Evolutionary conservation across 106 monocot species (phyloP).

Genomic region (Allium sativum): DNA sequence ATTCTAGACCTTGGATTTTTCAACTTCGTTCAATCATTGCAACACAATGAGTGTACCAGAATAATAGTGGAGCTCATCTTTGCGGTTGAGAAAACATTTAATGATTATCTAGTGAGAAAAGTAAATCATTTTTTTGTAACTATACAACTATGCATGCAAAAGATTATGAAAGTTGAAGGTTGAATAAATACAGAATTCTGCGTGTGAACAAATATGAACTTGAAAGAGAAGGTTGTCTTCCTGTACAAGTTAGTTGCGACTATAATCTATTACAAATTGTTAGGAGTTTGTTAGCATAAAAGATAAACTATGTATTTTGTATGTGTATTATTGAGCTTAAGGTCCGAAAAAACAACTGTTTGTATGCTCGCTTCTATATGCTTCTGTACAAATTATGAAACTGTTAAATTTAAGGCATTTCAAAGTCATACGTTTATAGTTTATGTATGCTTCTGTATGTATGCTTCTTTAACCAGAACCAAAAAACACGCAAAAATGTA

Average conservation of each 20-base stretch:
- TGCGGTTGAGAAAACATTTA: not conserved
- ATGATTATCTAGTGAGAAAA: not conserved
- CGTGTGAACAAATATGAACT: not conserved
- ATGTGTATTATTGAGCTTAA: too few relatives aligned
- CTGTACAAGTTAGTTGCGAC: not conserved
- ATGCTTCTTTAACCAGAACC: too few relatives aligned
- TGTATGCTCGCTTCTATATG: too few relatives aligned
- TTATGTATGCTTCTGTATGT: too few relatives aligned
- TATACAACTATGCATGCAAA: not conserved
- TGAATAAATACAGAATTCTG: not conserved
- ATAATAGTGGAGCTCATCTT: not conserved
- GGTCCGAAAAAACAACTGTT: too few relatives aligned
- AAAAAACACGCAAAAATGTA: too few relatives aligned
- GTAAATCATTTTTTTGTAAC: not conserved
- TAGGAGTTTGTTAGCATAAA: too few relatives aligned
- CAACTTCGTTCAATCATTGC: not conserved
- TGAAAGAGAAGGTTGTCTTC: not conserved
- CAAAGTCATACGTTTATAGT: too few relatives aligned
- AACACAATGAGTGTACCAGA: not conserved
- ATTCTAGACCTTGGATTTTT: slow-evolving; percentile 4
- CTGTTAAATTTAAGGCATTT: too few relatives aligned
- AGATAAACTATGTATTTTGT: too few relatives aligned
- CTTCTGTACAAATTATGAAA: too few relatives aligned
- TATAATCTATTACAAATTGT: too few relatives aligned
- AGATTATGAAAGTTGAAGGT: not conserved